Evolutionary conservation across 2,329 filamentous ascomycete species (phyloP), one percentile per base, ranked within the genome.

Genomic region (Claviceps sorghi): DNA sequence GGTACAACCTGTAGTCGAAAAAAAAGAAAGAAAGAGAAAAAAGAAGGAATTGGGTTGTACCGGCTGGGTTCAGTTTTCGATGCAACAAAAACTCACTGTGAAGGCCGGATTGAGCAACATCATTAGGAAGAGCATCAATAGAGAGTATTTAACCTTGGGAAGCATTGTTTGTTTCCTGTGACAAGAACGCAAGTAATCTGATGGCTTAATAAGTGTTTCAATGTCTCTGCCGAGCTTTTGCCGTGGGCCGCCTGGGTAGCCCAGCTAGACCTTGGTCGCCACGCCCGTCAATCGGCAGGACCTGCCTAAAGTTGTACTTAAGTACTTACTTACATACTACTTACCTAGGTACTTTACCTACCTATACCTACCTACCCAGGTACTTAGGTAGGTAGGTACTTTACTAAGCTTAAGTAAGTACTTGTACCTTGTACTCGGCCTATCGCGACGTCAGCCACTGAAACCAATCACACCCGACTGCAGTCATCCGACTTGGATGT

Each of bases 1-100:
- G 58, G 34, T 59, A 59, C 36, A 55, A 56, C 29, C 22, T 58
- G 36, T 56, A 52, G 4, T 9, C 7, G 19, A 1, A 15, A 44
- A 26, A 26, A 26, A 26, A 26, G n/a, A 26, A 26, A 26, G 26
- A 26, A 26, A 5, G 5, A 26, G 26, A 26, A 26, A 26, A 5
- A 26, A 26, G 26, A 26, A 26, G 26, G 26, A 26, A 26, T 26
- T 26, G 26, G 26, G 26, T 26, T 46, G 29, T 10, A 46, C 26
- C 26, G 1, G 29, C 42, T 22, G 15, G 10, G 15, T 45, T 15
- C 15, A 9, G 19, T n/a, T n/a, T 15, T 9, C 13, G 42, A 21
- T 29, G 42, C 22, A 44, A 43, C 13, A 17, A 26, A 21, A 13
- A 13, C 6, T 7, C 4, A 46, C 15, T 22, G 32, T 19, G 8